phyloP scores from a whole-genome alignment of 1,284 basidiomycete species.

The Ceratobasidium papillatum region DNA sequence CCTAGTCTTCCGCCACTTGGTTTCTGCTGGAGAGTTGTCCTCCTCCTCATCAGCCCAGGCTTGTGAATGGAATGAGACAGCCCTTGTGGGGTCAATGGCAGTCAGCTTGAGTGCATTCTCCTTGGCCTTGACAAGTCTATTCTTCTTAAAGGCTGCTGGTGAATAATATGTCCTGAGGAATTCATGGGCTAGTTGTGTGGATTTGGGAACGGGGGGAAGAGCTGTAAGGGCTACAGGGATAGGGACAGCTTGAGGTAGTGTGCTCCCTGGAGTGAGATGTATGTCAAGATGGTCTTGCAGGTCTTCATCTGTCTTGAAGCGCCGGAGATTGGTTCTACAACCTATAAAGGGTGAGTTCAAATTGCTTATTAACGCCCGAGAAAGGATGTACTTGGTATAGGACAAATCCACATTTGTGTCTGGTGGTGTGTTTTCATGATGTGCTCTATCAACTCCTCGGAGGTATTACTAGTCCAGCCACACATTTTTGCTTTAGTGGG shows the following conservation, averaged over 20 bases:
- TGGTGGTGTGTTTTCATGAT: background rate
- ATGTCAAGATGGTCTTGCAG: conserved; percentile 5
- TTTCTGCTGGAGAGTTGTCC: background rate
- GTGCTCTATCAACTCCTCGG: background rate
- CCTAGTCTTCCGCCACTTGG: background rate
- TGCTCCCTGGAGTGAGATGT: background rate
- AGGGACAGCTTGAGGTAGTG: background rate
- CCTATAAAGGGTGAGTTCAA: background rate
- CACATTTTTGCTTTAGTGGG: background rate
- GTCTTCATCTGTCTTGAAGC: background rate
- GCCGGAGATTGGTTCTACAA: conserved; percentile 15
- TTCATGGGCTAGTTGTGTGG: background rate
- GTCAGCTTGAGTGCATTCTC: background rate
- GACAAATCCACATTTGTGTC: background rate
- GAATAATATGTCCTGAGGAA: background rate
- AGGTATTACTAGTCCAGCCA: background rate
- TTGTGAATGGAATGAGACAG: background rate
- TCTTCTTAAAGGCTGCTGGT: background rate
- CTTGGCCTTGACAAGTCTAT: background rate
- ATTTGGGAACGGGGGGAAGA: background rate
- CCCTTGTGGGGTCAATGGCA: background rate
- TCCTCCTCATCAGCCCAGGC: conserved; percentile 1
- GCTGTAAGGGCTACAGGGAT: background rate
- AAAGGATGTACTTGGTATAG: conserved; percentile 1
- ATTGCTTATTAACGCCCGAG: background rate